Evolutionary conservation across 768 basidiomycete species (phyloP).

Genomic region (Gloeostereum incarnatum): DNA sequence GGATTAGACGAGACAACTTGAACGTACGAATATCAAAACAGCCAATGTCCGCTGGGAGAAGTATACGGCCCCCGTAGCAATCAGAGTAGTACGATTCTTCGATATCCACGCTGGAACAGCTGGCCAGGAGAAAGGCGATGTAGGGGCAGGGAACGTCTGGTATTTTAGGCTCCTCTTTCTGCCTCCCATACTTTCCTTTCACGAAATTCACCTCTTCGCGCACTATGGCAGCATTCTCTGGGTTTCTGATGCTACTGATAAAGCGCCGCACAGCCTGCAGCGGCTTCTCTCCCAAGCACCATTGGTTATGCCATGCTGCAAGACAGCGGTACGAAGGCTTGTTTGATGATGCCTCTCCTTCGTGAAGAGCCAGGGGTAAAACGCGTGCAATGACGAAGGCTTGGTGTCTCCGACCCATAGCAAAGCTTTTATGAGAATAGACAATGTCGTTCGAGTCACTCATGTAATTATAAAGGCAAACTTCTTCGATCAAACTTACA

Average conservation of each 20-base stretch:
- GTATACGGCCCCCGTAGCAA: constrained; percentile 3
- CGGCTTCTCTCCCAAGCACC: constrained; percentile 14
- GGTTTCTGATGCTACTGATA: constrained; percentile 11
- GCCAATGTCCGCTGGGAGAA: constrained; percentile 12
- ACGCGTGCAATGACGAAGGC: background rate
- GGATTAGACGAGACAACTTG: too few relatives aligned
- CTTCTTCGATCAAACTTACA: too few relatives aligned
- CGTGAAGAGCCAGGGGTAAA: background rate
- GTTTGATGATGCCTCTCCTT: too few relatives aligned
- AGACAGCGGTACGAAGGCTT: background rate
- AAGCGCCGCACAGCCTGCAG: constrained; percentile 13
- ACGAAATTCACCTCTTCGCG: constrained; percentile 12
- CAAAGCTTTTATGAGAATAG: too few relatives aligned
- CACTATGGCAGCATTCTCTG: constrained; percentile 15
- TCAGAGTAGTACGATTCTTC: too few relatives aligned
- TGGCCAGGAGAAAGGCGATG: constrained; percentile 9
- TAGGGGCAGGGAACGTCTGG: constrained; percentile 11
- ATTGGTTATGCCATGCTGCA: too few relatives aligned
- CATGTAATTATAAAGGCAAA: too few relatives aligned
- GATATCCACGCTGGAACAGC: constrained; percentile 11
- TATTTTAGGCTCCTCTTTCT: constrained; percentile 3
- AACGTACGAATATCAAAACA: constrained; percentile 1
- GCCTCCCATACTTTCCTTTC: constrained; percentile 13
- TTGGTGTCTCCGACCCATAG: background rate
- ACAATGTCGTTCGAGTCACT: too few relatives aligned